Conservation (phyloP, 805 yeast species). For the Saccharomycopsis malanga region DNA sequence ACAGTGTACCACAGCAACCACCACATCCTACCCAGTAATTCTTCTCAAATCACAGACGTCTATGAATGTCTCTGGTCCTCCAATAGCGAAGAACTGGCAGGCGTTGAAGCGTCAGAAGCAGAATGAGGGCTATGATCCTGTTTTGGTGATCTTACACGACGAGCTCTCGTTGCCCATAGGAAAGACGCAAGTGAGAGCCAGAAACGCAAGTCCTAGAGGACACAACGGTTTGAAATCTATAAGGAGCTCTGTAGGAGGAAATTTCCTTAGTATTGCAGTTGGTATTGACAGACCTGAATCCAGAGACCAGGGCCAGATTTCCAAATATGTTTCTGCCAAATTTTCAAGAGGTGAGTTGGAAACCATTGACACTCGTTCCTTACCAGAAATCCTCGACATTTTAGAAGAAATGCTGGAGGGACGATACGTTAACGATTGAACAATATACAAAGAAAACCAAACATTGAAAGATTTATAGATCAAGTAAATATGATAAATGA, state of each 20-base stretch:
- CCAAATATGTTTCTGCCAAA: slow-evolving; percentile 55
- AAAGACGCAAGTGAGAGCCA: slow-evolving; percentile 51
- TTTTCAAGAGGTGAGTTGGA: slow-evolving; percentile 42
- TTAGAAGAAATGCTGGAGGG: slow-evolving; percentile 27
- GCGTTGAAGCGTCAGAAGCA: background rate
- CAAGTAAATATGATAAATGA: no score
- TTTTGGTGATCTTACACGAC: slow-evolving; percentile 59
- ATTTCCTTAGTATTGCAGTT: slow-evolving; percentile 60
- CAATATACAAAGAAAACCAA: no score
- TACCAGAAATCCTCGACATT: slow-evolving; percentile 34
- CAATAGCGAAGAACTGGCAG: background rate
- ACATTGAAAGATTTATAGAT: no score
- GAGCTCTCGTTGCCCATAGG: slow-evolving; percentile 68
- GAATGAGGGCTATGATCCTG: slow-evolving; percentile 11
- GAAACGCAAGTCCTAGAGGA: slow-evolving; percentile 64
- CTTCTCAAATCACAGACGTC: slow-evolving; percentile 10
- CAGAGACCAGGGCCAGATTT: slow-evolving; percentile 39
- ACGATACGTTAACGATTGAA: slow-evolving; percentile 2
- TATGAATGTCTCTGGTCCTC: slow-evolving; percentile 16
- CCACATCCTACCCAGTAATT: background rate
- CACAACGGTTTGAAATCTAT: slow-evolving; percentile 78
- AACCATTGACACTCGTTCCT: slow-evolving; percentile 33
- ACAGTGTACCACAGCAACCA: slow-evolving; percentile 3
- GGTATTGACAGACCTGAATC: slow-evolving; percentile 69
- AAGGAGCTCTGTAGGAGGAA: slow-evolving; percentile 35